Conservation (phyloP, 345 rosid genomes). For the Turritis glabra region DNA sequence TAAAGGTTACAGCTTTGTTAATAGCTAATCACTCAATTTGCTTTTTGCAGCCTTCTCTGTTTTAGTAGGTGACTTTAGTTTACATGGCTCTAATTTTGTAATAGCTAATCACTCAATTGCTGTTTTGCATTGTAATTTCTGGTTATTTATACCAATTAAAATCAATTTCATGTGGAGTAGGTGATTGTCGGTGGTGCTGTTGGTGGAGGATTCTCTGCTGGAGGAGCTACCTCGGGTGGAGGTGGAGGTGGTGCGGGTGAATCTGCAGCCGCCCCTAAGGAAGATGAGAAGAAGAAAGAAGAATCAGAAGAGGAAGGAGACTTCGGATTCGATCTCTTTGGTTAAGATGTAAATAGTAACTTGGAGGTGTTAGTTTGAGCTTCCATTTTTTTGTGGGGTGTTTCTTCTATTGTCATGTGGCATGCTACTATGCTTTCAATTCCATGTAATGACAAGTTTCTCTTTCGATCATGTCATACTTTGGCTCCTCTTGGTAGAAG, state of each 20-base stretch:
- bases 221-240: conserved; percentile 44
- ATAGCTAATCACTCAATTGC: too few species aligned
- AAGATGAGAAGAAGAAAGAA: conserved; percentile 61
- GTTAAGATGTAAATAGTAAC: conserved; percentile 31
- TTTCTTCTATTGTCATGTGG: not conserved
- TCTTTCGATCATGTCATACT: not conserved
- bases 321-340: conserved; percentile 67
- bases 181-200: conserved; percentile 51
- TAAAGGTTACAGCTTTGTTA: conserved; percentile 5
- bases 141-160: not conserved
- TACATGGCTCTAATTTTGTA: not conserved
- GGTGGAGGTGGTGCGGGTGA: conserved; percentile 49
- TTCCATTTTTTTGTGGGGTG: not conserved
- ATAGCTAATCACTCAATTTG: not conserved
- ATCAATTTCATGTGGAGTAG: conserved; percentile 23
- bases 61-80: not conserved
- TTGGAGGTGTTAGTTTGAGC: not conserved
- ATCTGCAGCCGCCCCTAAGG: conserved; percentile 46
- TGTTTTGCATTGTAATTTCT: not conserved
- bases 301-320: conserved; percentile 61
- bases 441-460: conserved; percentile 2
- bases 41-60: not conserved
- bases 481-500: not conserved
- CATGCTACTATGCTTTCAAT: not conserved
- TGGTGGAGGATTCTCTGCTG: conserved; percentile 51